Conservation (phyloP, 2,329 filamentous ascomycete species). For the Septoria petroselini region DNA sequence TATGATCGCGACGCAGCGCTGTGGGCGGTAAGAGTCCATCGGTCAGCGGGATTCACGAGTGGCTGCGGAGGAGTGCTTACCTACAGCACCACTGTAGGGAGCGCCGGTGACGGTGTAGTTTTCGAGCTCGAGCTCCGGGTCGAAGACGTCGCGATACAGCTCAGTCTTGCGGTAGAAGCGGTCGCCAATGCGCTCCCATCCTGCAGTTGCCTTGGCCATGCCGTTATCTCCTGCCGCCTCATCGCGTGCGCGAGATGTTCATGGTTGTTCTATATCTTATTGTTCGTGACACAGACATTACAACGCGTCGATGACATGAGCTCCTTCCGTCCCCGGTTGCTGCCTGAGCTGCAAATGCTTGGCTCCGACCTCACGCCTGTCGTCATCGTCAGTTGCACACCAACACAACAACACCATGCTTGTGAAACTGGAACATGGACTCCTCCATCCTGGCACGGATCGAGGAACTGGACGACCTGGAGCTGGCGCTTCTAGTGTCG, state of each 20-base stretch:
- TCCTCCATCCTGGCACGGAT: slow-evolving; percentile 50
- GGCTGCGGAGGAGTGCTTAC: slow-evolving; percentile 50
- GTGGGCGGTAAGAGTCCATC: slow-evolving; percentile 9
- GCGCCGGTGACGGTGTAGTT: slow-evolving; percentile 90
- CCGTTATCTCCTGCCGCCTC: not conserved
- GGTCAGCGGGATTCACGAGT: slow-evolving; percentile 26
- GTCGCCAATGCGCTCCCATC: slow-evolving; percentile 92
- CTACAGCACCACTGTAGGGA: slow-evolving; percentile 88
- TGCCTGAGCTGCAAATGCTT: slow-evolving; percentile 5
- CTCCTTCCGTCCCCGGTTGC: too few relatives aligned
- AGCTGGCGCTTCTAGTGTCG: slow-evolving; percentile 79
- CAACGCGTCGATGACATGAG: too few relatives aligned
- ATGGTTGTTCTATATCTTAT: too few relatives aligned
- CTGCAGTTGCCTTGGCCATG: slow-evolving; percentile 67
- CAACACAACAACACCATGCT: not conserved
- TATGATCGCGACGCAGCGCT: slow-evolving; percentile 88
- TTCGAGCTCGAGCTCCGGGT: slow-evolving; percentile 88
- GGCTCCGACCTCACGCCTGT: not conserved
- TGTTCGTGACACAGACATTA: too few relatives aligned
- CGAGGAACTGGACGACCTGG: slow-evolving; percentile 78
- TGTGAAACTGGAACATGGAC: not conserved
- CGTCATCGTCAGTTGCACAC: too few relatives aligned
- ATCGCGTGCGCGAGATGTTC: slow-evolving; percentile 7
- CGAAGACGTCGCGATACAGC: slow-evolving; percentile 89
- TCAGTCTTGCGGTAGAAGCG: slow-evolving; percentile 93